phyloP scores from a whole-genome alignment of 345 rosid species.

The Populus davidiana region DNA sequence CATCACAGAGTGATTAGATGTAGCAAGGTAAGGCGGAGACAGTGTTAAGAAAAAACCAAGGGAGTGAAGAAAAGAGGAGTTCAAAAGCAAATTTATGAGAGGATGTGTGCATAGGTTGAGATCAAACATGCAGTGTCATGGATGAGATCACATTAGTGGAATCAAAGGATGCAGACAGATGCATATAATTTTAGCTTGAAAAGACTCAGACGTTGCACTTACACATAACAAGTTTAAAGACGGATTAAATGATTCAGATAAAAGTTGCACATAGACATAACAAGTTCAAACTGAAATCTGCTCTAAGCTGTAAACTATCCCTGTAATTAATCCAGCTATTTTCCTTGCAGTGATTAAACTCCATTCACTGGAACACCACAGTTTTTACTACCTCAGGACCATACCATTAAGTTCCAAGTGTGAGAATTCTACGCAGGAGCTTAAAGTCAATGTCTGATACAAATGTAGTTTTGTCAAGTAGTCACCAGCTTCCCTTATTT shows the following conservation, averaged over 20 bases:
- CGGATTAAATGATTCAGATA: neutral
- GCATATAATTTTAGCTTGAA: neutral
- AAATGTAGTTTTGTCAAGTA: neutral
- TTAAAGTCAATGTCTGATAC: neutral
- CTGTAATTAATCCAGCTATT: neutral
- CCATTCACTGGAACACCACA: neutral
- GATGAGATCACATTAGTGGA: neutral
- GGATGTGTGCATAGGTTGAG: neutral
- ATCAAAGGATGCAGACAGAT: neutral
- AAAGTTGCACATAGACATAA: too few species aligned
- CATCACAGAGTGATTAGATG: neutral
- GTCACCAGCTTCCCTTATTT: neutral
- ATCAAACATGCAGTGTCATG: neutral
- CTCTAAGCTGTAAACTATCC: neutral
- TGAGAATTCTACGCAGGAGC: neutral
- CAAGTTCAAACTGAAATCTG: neutral
- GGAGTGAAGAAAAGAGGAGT: neutral
- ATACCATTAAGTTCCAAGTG: neutral
- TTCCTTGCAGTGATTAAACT: neutral
- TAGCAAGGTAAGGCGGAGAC: neutral
- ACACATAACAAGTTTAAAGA: neutral
- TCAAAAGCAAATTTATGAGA: neutral
- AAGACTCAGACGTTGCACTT: neutral
- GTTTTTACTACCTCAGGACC: neutral
- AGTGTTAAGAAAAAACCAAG: neutral